Percentiles rank a stretch among this genome's conserved stretches.
These are phyloP conservation scores for Ophiosphaerella herpotricha DNA, from an alignment of 2,329 filamentous ascomycete genomes.

Conservation along the genomic window DNA sequence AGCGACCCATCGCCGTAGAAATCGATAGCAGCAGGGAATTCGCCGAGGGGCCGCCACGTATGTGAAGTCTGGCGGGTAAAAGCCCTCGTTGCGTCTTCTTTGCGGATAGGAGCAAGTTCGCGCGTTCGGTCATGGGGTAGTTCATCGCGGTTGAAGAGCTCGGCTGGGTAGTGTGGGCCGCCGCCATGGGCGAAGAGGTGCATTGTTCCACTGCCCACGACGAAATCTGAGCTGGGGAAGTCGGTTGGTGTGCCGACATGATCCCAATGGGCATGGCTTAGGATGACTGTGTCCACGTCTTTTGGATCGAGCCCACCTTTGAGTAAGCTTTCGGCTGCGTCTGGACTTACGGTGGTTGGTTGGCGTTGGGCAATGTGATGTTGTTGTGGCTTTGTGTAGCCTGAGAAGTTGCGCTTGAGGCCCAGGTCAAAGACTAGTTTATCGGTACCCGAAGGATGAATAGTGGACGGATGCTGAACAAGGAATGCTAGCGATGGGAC, in stretches of 20 bases:
- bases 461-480: conserved; percentile 51
- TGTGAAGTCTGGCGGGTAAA: conserved; percentile 16
- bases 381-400: conserved; percentile 52
- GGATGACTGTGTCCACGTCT: conserved; percentile 50
- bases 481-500: conserved; percentile 61
- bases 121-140: conserved; percentile 48
- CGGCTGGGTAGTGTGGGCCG: conserved; percentile 46
- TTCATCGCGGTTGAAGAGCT: conserved; percentile 52
- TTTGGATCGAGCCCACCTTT: conserved; percentile 43
- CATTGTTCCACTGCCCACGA: conserved; percentile 52
- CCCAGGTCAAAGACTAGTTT: conserved; percentile 61
- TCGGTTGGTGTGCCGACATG: conserved; percentile 61
- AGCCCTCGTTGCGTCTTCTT: conserved; percentile 26
- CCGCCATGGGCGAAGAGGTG: conserved; percentile 34
- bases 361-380: conserved; percentile 53
- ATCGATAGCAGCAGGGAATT: conserved; percentile 53
- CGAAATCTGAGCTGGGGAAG: conserved; percentile 55
- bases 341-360: conserved; percentile 52
- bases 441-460: conserved; percentile 26
- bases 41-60: conserved; percentile 51
- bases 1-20: conserved; percentile 54
- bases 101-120: conserved; percentile 48
- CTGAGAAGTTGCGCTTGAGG: conserved; percentile 51
- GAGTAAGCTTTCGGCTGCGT: conserved; percentile 48
- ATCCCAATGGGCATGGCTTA: conserved; percentile 63